Evolutionary conservation across 495 filamentous ascomycete species (phyloP).

Genomic region (Xylaria telfairii): DNA sequence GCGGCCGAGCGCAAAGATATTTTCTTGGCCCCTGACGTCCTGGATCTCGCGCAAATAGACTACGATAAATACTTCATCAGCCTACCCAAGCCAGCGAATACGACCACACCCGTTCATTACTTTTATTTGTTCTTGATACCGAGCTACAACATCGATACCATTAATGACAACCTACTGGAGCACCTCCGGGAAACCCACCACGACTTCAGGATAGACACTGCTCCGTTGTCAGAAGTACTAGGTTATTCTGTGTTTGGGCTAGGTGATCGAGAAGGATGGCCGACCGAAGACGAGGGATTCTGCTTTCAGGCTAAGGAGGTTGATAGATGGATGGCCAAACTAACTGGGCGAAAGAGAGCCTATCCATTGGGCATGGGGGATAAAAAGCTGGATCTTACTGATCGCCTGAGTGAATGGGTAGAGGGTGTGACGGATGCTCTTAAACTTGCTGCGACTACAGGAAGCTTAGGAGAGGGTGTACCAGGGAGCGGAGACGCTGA

Average conservation of each 20-base stretch:
- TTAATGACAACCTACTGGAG: constrained; percentile 78
- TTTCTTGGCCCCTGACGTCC: constrained; percentile 67
- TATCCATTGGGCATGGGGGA: constrained; percentile 90
- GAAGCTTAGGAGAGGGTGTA: constrained; percentile 78
- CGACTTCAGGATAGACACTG: constrained; percentile 94
- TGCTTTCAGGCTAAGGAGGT: constrained; percentile 88
- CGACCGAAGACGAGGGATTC: constrained; percentile 86
- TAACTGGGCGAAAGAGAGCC: constrained; percentile 77
- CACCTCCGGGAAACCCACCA: constrained; percentile 90
- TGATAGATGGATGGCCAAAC: constrained; percentile 93
- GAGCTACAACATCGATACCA: constrained; percentile 90
- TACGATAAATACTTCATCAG: constrained; percentile 89
- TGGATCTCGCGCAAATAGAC: constrained; percentile 83
- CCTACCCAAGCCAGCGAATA: constrained; percentile 56
- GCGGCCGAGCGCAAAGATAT: constrained; percentile 23
- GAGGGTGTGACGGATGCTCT: constrained; percentile 75
- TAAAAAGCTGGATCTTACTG: constrained; percentile 71
- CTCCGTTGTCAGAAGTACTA: constrained; percentile 73
- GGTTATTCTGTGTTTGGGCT: constrained; percentile 95
- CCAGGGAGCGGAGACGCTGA: constrained; percentile 79
- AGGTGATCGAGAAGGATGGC: constrained; percentile 90
- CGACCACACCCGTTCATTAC: constrained; percentile 53
- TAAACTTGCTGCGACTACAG: constrained; percentile 62
- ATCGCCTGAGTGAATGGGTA: constrained; percentile 76
- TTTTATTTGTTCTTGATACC: constrained; percentile 86